Evolutionary conservation across 2,329 filamentous ascomycete genomes (phyloP).

Genomic region (Diplodia sapinea): DNA sequence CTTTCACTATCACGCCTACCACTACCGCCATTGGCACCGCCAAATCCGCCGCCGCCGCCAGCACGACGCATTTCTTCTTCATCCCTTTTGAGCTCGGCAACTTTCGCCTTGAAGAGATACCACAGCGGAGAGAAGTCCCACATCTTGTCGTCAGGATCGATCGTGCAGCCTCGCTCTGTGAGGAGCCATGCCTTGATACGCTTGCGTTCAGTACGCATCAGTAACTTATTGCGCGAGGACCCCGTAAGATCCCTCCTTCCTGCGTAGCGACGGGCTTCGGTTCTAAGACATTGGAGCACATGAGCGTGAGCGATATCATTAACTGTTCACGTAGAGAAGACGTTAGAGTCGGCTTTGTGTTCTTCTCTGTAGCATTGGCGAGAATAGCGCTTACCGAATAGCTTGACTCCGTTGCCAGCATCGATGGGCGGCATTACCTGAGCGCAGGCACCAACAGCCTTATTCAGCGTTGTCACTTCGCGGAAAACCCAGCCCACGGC

Average conservation of each 20-base stretch:
- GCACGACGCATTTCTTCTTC: background rate
- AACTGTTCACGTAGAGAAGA: background rate
- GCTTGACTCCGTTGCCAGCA: constrained; percentile 32
- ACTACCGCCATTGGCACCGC: background rate
- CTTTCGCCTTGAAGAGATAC: constrained; percentile 5
- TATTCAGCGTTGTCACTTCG: background rate
- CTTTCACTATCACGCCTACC: background rate
- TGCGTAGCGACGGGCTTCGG: background rate
- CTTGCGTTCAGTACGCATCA: background rate
- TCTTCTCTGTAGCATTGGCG: background rate
- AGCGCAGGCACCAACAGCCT: constrained; percentile 4
- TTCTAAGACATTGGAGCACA: background rate
- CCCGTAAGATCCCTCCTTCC: background rate
- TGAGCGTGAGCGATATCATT: background rate
- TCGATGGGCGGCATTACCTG: constrained; percentile 29
- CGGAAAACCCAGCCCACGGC: constrained; percentile 19
- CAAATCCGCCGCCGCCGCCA: background rate
- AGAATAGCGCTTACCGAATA: constrained; percentile 29
- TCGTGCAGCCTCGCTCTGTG: background rate
- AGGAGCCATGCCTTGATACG: background rate
- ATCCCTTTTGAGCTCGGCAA: background rate
- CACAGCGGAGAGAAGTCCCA: constrained; percentile 26
- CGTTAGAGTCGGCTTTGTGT: background rate
- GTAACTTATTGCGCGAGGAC: background rate
- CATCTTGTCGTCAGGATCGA: background rate